These are phyloP conservation scores for Sclerotinia sclerotiorum DNA, from an alignment of 2,329 filamentous ascomycete species.

Conservation along the genomic window DNA sequence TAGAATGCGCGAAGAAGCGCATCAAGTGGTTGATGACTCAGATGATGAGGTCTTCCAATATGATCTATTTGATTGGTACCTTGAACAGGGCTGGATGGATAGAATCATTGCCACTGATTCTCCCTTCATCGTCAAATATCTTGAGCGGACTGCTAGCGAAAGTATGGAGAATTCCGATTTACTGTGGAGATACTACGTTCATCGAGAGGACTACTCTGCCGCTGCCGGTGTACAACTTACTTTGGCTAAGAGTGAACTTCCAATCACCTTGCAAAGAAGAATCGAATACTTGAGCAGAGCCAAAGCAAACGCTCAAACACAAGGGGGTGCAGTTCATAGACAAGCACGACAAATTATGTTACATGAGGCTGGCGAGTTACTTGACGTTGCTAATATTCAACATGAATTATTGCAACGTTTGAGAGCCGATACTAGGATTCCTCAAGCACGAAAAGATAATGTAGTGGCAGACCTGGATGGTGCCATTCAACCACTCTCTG, in stretches of 20 bases:
- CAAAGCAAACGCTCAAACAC: conserved; percentile 86
- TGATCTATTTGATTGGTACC: conserved; percentile 97
- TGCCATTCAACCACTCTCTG: conserved; percentile 72
- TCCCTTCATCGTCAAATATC: conserved; percentile 80
- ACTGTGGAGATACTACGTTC: conserved; percentile 88
- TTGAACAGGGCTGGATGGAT: conserved; percentile 79
- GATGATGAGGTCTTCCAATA: conserved; percentile 94
- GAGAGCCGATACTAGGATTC: conserved; percentile 68
- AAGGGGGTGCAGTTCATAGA: conserved; percentile 71
- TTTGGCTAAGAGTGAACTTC: conserved; percentile 80
- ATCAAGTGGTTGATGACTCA: conserved; percentile 83
- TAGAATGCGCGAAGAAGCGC: conserved; percentile 82
- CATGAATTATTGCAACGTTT: conserved; percentile 84
- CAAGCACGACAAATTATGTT: conserved; percentile 82
- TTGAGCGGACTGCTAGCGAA: conserved; percentile 71
- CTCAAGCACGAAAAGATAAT: conserved; percentile 59
- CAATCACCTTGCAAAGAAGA: conserved; percentile 75
- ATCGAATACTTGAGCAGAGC: conserved; percentile 89
- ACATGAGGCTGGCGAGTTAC: conserved; percentile 78
- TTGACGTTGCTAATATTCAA: conserved; percentile 94
- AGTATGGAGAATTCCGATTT: conserved; percentile 82
- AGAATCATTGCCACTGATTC: conserved; percentile 83
- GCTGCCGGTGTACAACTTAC: conserved; percentile 84
- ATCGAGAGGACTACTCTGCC: conserved; percentile 78
- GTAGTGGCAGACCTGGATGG: conserved; percentile 71